Evolutionary conservation across 176 grass and related monocot species (phyloP).

Genomic region (Coix lacrymajobi): DNA sequence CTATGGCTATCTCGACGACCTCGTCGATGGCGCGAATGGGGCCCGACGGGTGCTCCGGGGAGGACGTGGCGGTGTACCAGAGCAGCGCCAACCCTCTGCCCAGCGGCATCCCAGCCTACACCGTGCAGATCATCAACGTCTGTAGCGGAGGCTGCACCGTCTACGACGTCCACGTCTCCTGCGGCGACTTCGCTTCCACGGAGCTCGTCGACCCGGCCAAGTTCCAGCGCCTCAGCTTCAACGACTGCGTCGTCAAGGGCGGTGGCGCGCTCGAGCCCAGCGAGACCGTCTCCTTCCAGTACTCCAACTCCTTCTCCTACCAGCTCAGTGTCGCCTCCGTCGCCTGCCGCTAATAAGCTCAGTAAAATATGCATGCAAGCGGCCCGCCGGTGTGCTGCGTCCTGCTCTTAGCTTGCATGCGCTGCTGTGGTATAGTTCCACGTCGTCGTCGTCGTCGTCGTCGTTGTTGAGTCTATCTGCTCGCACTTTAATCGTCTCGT

Average conservation of each 20-base stretch:
- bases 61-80: slow-evolving; percentile 24
- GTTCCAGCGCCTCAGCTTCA: slow-evolving; percentile 22
- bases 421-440: no score
- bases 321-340: background rate
- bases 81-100: slow-evolving; percentile 12
- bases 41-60: background rate
- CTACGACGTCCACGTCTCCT: slow-evolving; percentile 22
- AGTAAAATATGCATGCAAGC: no score
- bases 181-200: slow-evolving; percentile 31
- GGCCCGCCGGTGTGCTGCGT: no score
- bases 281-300: slow-evolving; percentile 14
- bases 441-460: no score
- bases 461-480: no score
- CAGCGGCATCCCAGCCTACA: slow-evolving; percentile 23
- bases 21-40: background rate
- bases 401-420: no score
- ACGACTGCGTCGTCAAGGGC: slow-evolving; percentile 32
- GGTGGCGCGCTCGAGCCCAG: background rate
- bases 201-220: background rate
- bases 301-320: slow-evolving; percentile 31
- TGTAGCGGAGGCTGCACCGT: background rate
- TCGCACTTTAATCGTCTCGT: no score
- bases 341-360: no score
- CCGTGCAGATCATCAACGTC: slow-evolving; percentile 5
- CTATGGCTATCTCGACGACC: no score